Base-by-base conservation (phyloP, 139 green algal genomes). In the Chlamydomonas schloesseri region DNA sequence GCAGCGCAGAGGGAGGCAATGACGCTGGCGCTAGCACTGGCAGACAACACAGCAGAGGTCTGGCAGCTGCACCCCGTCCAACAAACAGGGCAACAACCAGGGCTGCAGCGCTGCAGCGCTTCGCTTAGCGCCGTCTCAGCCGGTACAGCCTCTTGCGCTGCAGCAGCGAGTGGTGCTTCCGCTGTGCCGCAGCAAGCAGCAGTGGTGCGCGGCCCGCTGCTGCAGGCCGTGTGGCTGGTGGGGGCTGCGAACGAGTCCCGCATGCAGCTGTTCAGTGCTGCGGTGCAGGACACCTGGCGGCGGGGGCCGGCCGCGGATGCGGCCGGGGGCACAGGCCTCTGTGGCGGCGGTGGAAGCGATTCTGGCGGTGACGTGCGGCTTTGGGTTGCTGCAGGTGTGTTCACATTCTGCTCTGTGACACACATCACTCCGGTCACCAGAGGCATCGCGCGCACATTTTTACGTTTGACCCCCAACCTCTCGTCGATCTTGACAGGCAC, bases 41-140 rank as follows among this genome's bases (percentile, higher is more conserved):
- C 77, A 46, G 60, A 73, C 77, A 83, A 83, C 77, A 73, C 36
- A 28, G 77, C 42, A 11, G 77, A 83, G 64, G 62, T 83, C 26
- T 83, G 77, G 77, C 34, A 31, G 6, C 57, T 82, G 42, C 69
- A 64, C n/a, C n/a, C n/a, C n/a, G n/a, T n/a, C n/a, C n/a, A n/a
- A n/a, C n/a, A n/a, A n/a, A n/a, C n/a, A n/a, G n/a, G n/a, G n/a
- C n/a, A n/a, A n/a, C n/a, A n/a, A n/a, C n/a, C n/a, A n/a, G n/a
- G n/a, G n/a, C n/a, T n/a, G n/a, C n/a, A n/a, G n/a, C n/a, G n/a
- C n/a, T n/a, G n/a, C n/a, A n/a, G n/a, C n/a, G n/a, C n/a, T n/a
- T n/a, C n/a, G n/a, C n/a, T n/a, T n/a, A n/a, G n/a, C n/a, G n/a
- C n/a, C n/a, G n/a, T n/a, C n/a, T n/a, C 57, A 64, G 57, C 57